A percentile compares a stretch with the other conserved stretches of the same genome.
phyloP scores from a whole-genome alignment of 352 stramenopile genomes.

The Lagenidium giganteum region DNA sequence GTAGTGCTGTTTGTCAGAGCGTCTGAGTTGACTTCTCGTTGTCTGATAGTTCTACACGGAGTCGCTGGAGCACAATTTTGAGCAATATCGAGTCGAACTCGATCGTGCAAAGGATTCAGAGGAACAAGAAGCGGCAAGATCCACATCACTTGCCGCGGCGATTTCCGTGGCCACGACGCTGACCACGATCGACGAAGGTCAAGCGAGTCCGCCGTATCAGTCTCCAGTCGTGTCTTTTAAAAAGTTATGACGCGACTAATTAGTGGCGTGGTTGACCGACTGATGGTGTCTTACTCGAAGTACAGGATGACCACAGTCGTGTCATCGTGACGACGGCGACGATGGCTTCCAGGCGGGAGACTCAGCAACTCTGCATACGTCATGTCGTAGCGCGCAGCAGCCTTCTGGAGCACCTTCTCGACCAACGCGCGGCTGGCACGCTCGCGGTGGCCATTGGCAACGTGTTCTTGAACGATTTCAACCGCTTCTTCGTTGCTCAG shows the following conservation, averaged over 20 bases:
- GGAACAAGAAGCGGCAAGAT: too few species aligned
- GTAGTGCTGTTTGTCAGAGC: background rate
- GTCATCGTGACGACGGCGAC: constrained; percentile 86
- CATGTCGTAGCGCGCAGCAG: constrained; percentile 61
- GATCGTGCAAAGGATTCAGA: too few species aligned
- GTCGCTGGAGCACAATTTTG: constrained; percentile 46
- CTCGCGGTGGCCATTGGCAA: constrained; percentile 46
- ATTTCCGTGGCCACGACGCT: too few species aligned
- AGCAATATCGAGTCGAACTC: constrained; percentile 28
- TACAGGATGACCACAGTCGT: constrained; percentile 88
- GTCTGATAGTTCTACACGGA: constrained; percentile 55
- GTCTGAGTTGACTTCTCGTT: background rate
- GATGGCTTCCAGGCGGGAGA: constrained; percentile 61
- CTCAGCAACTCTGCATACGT: constrained; percentile 69
- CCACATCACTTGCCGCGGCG: too few species aligned
- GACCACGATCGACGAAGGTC: too few species aligned
- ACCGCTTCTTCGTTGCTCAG: constrained; percentile 92
- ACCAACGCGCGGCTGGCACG: constrained; percentile 62
- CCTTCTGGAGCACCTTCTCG: constrained; percentile 61
- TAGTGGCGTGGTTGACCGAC: too few species aligned
- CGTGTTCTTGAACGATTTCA: constrained; percentile 72
- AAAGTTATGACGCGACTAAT: too few species aligned
- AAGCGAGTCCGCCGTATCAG: too few species aligned
- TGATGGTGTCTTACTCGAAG: too few species aligned
- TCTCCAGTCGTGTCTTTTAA: too few species aligned